Conservation (phyloP, 2,329 filamentous ascomycete genomes). For the Achaetomium macrosporum region DNA sequence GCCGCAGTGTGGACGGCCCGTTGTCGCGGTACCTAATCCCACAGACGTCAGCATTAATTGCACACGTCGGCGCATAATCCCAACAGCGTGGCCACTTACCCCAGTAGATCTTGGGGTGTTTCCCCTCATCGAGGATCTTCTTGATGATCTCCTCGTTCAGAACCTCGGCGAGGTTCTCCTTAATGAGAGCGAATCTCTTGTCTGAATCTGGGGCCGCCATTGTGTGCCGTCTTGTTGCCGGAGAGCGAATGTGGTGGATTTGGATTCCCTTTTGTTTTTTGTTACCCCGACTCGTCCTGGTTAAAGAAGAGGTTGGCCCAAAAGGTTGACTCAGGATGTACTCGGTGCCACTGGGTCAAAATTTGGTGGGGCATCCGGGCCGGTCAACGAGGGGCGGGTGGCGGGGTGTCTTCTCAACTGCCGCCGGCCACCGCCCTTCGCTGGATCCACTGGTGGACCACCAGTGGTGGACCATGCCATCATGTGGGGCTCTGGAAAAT, state of each 20-base stretch:
- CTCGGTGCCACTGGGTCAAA: neutral
- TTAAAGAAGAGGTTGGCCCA: slow-evolving; percentile 6
- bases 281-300: neutral
- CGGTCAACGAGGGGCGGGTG: slow-evolving; percentile 7
- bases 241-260: neutral
- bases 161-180: slow-evolving; percentile 72
- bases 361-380: slow-evolving; percentile 12
- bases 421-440: slow-evolving; percentile 11
- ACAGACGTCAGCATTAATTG: neutral
- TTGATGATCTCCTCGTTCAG: slow-evolving; percentile 82
- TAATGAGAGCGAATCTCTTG: slow-evolving; percentile 58
- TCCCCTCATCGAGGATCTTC: slow-evolving; percentile 62
- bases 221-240: neutral
- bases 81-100: slow-evolving; percentile 38
- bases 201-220: slow-evolving; percentile 32
- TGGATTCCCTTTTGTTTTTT: too few species aligned
- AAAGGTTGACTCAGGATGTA: slow-evolving; percentile 14
- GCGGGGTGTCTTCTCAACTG: slow-evolving; percentile 11
- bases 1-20: slow-evolving; percentile 80
- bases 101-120: slow-evolving; percentile 78
- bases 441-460: too few species aligned
- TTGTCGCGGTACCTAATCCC: slow-evolving; percentile 67
- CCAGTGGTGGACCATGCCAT: neutral
- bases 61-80: neutral
- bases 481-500: too few species aligned